Evolutionary conservation across 352 stramenopile genomes (phyloP).

Genomic region (Plasmopara muralis): DNA sequence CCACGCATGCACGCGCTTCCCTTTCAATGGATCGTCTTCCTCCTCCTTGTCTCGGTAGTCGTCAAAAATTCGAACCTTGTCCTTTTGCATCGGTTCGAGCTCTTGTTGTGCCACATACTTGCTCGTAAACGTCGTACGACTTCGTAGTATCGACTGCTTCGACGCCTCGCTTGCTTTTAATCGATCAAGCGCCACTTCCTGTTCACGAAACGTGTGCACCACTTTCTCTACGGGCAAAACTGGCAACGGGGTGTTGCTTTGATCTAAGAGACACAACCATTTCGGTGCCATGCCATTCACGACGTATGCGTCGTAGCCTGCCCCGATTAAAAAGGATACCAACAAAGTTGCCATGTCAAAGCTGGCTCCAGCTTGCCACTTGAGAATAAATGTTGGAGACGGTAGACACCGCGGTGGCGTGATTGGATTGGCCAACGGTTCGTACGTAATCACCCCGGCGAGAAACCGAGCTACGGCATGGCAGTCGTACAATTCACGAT

Average conservation of each 20-base stretch:
- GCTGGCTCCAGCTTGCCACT: slow-evolving; percentile 84
- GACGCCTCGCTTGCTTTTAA: slow-evolving; percentile 4
- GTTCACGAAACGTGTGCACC: slow-evolving; percentile 35
- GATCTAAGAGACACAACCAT: slow-evolving; percentile 90
- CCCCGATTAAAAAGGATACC: slow-evolving; percentile 88
- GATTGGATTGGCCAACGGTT: slow-evolving; percentile 86
- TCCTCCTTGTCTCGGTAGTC: slow-evolving; percentile 59
- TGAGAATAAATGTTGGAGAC: slow-evolving; percentile 82
- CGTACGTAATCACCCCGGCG: slow-evolving; percentile 89
- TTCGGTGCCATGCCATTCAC: slow-evolving; percentile 82
- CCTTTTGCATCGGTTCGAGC: slow-evolving; percentile 34
- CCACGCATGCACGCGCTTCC: slow-evolving; percentile 84
- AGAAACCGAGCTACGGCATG: slow-evolving; percentile 83
- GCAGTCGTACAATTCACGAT: slow-evolving; percentile 89
- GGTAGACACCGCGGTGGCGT: slow-evolving; percentile 68
- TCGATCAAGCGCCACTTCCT: slow-evolving; percentile 14
- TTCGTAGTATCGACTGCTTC: slow-evolving; percentile 34
- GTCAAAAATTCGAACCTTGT: slow-evolving; percentile 35
- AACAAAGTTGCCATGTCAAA: slow-evolving; percentile 91
- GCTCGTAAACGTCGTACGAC: slow-evolving; percentile 56
- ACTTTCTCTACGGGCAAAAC: slow-evolving; percentile 47
- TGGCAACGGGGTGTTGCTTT: slow-evolving; percentile 71
- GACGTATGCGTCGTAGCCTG: slow-evolving; percentile 93
- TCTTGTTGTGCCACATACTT: slow-evolving; percentile 61
- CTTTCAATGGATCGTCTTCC: slow-evolving; percentile 64